Base-by-base conservation (phyloP, 805 yeast genomes). In the Barnettozyma botsteinii region DNA sequence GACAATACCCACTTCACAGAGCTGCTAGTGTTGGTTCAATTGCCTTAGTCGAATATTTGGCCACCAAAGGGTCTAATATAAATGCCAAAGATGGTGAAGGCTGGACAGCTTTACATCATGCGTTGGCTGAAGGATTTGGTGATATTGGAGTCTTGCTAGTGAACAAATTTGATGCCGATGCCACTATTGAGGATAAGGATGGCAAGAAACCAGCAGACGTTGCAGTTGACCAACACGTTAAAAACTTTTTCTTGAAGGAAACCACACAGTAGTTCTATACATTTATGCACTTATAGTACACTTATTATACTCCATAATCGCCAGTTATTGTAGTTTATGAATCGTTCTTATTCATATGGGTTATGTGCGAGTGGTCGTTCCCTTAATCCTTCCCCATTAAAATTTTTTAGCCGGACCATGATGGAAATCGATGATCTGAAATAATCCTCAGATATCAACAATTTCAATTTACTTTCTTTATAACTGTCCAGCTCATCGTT, bases 41-140 rank as follows among this genome's bases (percentile, higher is more conserved):
- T 20, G 73, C 73, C 6, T 57, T 87, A 22, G 75, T 81, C 13
- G 66, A 72, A 32, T 53, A 75, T 22, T 62, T 89, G 27, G 69
- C 75, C 5, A 63, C 66, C 32, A 61, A 70, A 5, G 75, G 73
- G 3, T 75, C 81, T 1, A 83, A 85, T 8, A 57, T 88, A 18
- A 84, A 87, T 51, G 69, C 80, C 4, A 72, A 73, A 28, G 97
- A 89, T 55, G 48, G 49, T 11, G 70, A 71, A 38, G 93, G 95
- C 0, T 86, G 93, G 88, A 83, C 95, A 0, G 79, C 96, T 1
- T 58, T 91, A 44, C 95, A 86, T 58, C 95, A 86, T 60, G 96
- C 97, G 0, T 62, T 83, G 41, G 87, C 95, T 0, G 98, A 89
- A 60, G 96, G 96, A 0, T 81, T 80, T 51, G 88, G 82, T 1